phyloP scores from a whole-genome alignment of 768 basidiomycete species.

The Tylopilus subfusipes region DNA sequence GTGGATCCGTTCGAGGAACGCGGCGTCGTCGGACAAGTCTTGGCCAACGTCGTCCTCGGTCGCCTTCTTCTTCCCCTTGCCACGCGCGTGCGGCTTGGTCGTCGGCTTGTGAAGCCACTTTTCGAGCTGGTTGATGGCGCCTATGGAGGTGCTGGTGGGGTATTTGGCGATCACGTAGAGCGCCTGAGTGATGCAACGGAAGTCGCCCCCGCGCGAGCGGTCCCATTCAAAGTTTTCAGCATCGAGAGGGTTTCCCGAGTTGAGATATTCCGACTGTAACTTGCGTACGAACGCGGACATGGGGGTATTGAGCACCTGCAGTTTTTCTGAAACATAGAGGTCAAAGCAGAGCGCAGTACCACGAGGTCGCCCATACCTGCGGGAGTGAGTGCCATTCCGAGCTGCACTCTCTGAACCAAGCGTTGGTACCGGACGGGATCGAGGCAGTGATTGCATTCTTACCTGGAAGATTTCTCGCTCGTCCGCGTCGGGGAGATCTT shows the following conservation, averaged over 20 bases:
- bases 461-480: slow-evolving; percentile 77
- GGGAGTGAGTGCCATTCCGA: slow-evolving; percentile 73
- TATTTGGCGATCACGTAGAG: slow-evolving; percentile 49
- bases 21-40: slow-evolving; percentile 31
- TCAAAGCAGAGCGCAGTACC: not conserved
- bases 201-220: slow-evolving; percentile 49
- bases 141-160: slow-evolving; percentile 28
- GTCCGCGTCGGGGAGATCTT: slow-evolving; percentile 50
- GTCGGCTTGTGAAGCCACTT: slow-evolving; percentile 44
- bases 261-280: slow-evolving; percentile 46
- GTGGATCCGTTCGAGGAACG: slow-evolving; percentile 34
- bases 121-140: slow-evolving; percentile 40
- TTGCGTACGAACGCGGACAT: slow-evolving; percentile 58
- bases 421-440: not conserved
- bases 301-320: slow-evolving; percentile 61
- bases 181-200: slow-evolving; percentile 54
- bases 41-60: slow-evolving; percentile 4
- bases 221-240: slow-evolving; percentile 47
- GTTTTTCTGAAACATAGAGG: slow-evolving; percentile 45
- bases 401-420: slow-evolving; percentile 59
- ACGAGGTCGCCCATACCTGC: slow-evolving; percentile 41
- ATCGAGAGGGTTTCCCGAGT: slow-evolving; percentile 35
- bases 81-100: not conserved
- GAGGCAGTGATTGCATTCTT: slow-evolving; percentile 4
- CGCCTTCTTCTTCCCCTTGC: slow-evolving; percentile 23